A percentile compares a stretch with the other conserved stretches of the same genome.
These are phyloP conservation scores for Russula dissimulans DNA, from an alignment of 768 basidiomycete species.

Conservation along the genomic window DNA sequence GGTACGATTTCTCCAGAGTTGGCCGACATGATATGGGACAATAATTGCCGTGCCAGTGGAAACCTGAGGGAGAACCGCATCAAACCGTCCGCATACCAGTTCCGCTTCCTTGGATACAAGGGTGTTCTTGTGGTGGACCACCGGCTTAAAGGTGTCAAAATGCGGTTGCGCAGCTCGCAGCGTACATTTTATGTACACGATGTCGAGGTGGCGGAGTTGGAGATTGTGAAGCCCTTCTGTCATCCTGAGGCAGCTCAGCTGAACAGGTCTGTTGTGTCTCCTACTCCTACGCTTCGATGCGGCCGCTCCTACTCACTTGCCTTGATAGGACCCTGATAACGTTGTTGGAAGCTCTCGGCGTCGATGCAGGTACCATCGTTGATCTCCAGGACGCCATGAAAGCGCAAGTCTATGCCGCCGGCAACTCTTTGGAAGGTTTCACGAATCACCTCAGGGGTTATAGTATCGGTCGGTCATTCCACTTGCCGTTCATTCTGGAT, in stretches of 20 bases:
- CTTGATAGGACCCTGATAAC: background rate
- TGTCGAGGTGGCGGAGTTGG: conserved; percentile 45
- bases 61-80: background rate
- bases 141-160: conserved; percentile 45
- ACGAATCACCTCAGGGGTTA: background rate
- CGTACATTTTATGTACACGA: conserved; percentile 54
- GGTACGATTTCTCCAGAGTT: conserved; percentile 64
- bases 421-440: background rate
- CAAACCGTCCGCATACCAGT: background rate
- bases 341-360: background rate
- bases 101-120: conserved; percentile 64
- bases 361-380: background rate
- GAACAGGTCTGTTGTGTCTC: background rate
- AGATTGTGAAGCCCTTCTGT: conserved; percentile 59
- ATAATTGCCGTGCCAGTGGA: conserved; percentile 34
- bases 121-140: conserved; percentile 67
- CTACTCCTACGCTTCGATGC: background rate
- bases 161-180: conserved; percentile 70
- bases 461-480: background rate
- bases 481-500: background rate
- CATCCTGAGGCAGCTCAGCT: conserved; percentile 54
- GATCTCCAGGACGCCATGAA: background rate
- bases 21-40: conserved; percentile 49
- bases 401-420: background rate
- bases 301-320: background rate